phyloP scores from a whole-genome alignment of 768 basidiomycete genomes.

The Hypsizygus marmoreus region DNA sequence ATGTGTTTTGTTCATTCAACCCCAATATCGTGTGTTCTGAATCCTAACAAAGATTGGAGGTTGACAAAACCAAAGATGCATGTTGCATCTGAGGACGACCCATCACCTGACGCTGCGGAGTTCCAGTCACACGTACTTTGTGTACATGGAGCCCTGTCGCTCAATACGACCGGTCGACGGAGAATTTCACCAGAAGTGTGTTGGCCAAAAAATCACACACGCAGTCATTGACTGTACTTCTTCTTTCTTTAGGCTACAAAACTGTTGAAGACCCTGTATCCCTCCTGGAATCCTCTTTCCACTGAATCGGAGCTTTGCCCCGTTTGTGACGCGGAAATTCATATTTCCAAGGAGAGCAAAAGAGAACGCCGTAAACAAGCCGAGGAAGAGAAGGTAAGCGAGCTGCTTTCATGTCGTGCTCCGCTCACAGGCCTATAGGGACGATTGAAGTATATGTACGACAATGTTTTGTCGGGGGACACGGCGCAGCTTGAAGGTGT shows the following conservation, averaged over 20 bases:
- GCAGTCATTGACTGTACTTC: constrained; percentile 10
- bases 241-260: constrained; percentile 48
- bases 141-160: constrained; percentile 65
- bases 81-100: constrained; percentile 54
- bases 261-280: constrained; percentile 60
- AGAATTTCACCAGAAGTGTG: constrained; percentile 64
- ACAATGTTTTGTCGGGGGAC: constrained; percentile 50
- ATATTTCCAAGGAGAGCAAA: constrained; percentile 62
- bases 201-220: background rate
- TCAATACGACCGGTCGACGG: constrained; percentile 55
- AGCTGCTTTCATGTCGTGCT: constrained; percentile 9
- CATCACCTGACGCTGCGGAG: constrained; percentile 61
- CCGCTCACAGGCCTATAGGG: constrained; percentile 42
- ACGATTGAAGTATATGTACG: constrained; percentile 62
- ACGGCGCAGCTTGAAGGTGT: constrained; percentile 47
- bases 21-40: background rate
- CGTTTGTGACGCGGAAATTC: constrained; percentile 59
- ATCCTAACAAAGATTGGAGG: constrained; percentile 63
- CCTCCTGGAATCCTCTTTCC: constrained; percentile 61
- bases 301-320: constrained; percentile 56
- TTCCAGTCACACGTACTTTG: constrained; percentile 66
- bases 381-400: constrained; percentile 75
- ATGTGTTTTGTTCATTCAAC: constrained; percentile 10
- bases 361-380: constrained; percentile 63
- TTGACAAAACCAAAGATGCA: constrained; percentile 79